Evolutionary conservation across 768 basidiomycete species (phyloP), one percentile per base, ranked within the genome.

Genomic region (Mycena rebaudengoi): DNA sequence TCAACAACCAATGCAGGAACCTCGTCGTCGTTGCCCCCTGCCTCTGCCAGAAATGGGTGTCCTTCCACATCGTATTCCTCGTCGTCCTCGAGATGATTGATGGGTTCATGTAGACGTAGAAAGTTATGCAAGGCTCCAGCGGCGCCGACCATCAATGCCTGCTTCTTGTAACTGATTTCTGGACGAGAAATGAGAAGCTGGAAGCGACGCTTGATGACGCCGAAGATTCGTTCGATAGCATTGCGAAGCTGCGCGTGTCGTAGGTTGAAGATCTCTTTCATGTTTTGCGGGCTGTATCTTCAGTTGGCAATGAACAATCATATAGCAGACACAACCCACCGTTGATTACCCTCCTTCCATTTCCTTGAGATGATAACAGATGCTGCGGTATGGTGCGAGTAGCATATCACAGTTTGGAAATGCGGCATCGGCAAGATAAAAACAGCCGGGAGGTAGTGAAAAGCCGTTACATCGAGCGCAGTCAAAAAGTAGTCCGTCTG

Each of bases 361-460:
- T n/a, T 75, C 71, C 8, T 62, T 56, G 11, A 75, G 61, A 37
- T 74, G 72, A 43, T 75, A 75, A 1, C 61, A 33, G 2, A 69
- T 62, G 0, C 65, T 63, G 1, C 62, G 39, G 48, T 73, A 74
- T 1, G 73, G 73, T 1, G 74, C 61, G 11, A 76, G 62, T 2
- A 74, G 56, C 23, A 55, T 35, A 45, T 69, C 52, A 41, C 69
- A 37, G 35, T 18, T 37, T 37, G 10, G 10, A 37, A 37, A 37
- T 37, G 10, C 35, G 18, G 35, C 35, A 37, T 37, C 35, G 35
- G 35, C 35, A 18, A 37, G 35, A 18, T 37, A 37, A 37, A 10
- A 37, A 18, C 35, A 37, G 35, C 35, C 35, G 10, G 35, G 35
- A 10, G 35, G 35, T 10, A 37, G 35, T 18, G 18, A 37, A 18